Base-by-base conservation (phyloP, 148 eudicot species). In the Hydrangea macrophylla region DNA sequence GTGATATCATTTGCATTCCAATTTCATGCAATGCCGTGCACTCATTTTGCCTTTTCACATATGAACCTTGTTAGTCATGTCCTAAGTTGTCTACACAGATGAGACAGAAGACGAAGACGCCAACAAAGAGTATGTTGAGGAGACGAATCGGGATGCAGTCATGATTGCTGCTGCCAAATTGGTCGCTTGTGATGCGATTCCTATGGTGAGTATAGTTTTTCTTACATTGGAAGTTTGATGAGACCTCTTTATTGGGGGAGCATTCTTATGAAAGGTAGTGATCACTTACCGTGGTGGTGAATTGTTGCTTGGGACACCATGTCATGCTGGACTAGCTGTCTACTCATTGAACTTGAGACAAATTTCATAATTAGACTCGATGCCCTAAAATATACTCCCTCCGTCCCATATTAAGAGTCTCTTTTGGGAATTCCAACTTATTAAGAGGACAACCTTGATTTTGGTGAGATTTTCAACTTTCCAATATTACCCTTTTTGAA, bases 91-190 rank as follows among this genome's bases (percentile, higher is more conserved):
- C 42, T 48, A 17, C 62, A 58, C 77, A 92, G 97, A 82, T 71
- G 90, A 92, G 56, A 78, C 81, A 26, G 92, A 91, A 67, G 96
- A 88, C 55, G 96, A 86, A 81, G 90, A 85, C 74, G 78, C 73
- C 40, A 83, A 81, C 63, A 83, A 83, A 79, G 99, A 90, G 80
- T 94, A 94, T 79, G 78, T 87, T 40, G 99, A 94, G 76, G 97
- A 88, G 73, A 90, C 90, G 57, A 90, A 82, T 67, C 75, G 81
- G 60, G 97, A 94, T 64, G 82, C 90, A 10, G 85, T 91, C 63
- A 84, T 94, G 78, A 84, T 88, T 69, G 92, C 89, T 75, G 86
- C 90, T 24, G 84, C 86, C 55, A 87, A 90, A 77, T 78, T 94
- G 76, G 80, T 94, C 74, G 83, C 82, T 55, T 85, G 69, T 48